Percentiles rank a stretch among this genome's conserved stretches.
Conservation (phyloP, 2,329 filamentous ascomycete species). For the Tolypocladium amazonense region DNA sequence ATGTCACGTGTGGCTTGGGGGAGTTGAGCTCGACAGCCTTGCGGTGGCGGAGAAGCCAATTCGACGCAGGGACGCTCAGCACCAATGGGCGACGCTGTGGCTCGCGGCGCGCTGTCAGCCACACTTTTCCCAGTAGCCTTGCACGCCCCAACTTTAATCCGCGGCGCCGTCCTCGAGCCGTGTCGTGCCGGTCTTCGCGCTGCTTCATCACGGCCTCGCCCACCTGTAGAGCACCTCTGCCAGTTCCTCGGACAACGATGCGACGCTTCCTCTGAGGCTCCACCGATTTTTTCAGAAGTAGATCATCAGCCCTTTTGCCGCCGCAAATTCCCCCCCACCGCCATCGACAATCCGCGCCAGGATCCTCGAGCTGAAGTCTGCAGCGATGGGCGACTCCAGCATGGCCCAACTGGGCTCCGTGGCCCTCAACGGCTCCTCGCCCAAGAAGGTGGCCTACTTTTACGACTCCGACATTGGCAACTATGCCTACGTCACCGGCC, state of each 20-base stretch:
- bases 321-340: neutral
- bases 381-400: slow-evolving; percentile 25
- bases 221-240: neutral
- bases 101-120: neutral
- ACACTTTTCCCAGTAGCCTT: neutral
- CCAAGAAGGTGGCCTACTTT: slow-evolving; percentile 91
- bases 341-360: neutral
- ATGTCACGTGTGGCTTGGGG: slow-evolving; percentile 6
- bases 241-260: neutral
- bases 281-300: neutral
- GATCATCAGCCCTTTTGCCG: neutral
- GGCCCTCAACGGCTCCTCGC: slow-evolving; percentile 34
- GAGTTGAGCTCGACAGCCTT: neutral
- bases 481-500: slow-evolving; percentile 91
- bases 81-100: neutral
- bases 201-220: neutral
- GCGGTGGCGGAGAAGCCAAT: neutral
- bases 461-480: slow-evolving; percentile 98
- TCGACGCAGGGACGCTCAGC: neutral
- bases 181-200: slow-evolving; percentile 9
- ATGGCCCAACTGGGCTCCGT: slow-evolving; percentile 30
- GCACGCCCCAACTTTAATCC: slow-evolving; percentile 19
- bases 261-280: neutral
- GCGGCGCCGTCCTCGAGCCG: slow-evolving; percentile 7
- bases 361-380: slow-evolving; percentile 1